These are phyloP conservation scores for Kodamaea kaohsiungensis DNA, from an alignment of 805 yeast species.

Conservation along the genomic window DNA sequence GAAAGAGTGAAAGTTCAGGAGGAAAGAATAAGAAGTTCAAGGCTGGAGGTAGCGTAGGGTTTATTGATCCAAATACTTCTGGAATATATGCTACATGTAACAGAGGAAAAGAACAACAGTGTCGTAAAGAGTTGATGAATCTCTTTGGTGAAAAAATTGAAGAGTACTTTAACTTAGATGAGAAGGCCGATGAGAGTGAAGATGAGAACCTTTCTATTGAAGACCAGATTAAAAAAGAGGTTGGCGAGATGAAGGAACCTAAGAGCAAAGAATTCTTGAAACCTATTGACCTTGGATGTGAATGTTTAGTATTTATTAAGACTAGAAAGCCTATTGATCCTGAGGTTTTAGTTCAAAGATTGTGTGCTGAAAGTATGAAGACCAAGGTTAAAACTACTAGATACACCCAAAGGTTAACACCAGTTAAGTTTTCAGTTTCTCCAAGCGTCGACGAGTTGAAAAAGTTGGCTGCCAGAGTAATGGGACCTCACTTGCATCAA, in stretches of 20 bases:
- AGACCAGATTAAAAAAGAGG: conserved; percentile 70
- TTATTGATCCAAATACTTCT: conserved; percentile 78
- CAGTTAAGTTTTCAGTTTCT: conserved; percentile 72
- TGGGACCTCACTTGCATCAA: conserved; percentile 67
- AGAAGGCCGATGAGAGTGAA: conserved; percentile 27
- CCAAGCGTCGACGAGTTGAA: conserved; percentile 69
- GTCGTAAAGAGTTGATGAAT: conserved; percentile 69
- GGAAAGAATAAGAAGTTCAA: conserved; percentile 45
- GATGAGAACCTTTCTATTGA: conserved; percentile 62
- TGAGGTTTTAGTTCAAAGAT: conserved; percentile 59
- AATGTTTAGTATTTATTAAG: conserved; percentile 83
- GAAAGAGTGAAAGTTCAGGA: conserved; percentile 22
- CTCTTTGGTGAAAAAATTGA: conserved; percentile 48
- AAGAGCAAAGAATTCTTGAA: conserved; percentile 49
- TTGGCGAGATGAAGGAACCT: conserved; percentile 57
- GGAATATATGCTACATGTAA: conserved; percentile 92
- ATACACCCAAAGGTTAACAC: conserved; percentile 77
- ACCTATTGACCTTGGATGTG: conserved; percentile 70
- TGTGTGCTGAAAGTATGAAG: conserved; percentile 62
- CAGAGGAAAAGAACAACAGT: conserved; percentile 74
- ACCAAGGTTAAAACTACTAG: conserved; percentile 60
- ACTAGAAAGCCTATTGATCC: conserved; percentile 80
- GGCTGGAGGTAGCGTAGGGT: conserved; percentile 34
- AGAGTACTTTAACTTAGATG: conserved; percentile 30
- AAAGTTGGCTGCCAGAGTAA: conserved; percentile 58